Evolutionary conservation across 176 grass and related monocot species (phyloP), one percentile per base, ranked within the genome.

Genomic region (Triticum timopheevii): DNA sequence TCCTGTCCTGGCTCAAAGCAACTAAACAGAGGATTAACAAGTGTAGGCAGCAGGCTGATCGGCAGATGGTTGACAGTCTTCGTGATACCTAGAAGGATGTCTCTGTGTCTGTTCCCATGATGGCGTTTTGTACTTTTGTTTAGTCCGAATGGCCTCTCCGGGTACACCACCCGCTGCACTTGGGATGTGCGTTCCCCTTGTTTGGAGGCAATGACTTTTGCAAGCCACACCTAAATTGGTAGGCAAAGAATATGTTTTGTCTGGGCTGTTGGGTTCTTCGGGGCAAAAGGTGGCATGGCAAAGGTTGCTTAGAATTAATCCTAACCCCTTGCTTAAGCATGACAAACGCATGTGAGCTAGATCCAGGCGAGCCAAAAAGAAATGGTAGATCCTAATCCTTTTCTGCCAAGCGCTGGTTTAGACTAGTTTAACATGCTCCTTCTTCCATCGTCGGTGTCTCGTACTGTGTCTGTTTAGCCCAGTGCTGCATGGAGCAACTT

Each of bases 41-140:
- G 25, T 25, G 20, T 76, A 84, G 38, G 68, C 49, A 22, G 20
- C 49, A 27, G 20, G 20, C 19, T 59, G 10, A 49, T 69, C 54
- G 19, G 79, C 79, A 87, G 73, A 83, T 69, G 84, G 76, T 76
- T 87, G 85, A 81, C 62, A 87, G 76, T n/a, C 20, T 68, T 71
- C 10, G 54, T 59, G 54, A 84, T 47, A 38, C 80, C 77, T 52
- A 54, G 86, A 85, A 84, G 90, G 75, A 88, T 91, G 90, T 88
- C 13, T 58, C 6, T 36, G 35, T 38, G 54, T 76, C 69, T 91
- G 77, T 85, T 85, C 61, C 45, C 76, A 83, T 77, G 25, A 54
- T 25, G 80, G 5, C 38, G 49, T 25, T 25, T 25, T 25, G 25
- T 25, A 25, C 25, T 72, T 72, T 90, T 83, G 31, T 78, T 86